These are phyloP conservation scores for Coemansia sp. DNA, from an alignment of 192 early-diverging fungal genomes.

Conservation along the genomic window DNA sequence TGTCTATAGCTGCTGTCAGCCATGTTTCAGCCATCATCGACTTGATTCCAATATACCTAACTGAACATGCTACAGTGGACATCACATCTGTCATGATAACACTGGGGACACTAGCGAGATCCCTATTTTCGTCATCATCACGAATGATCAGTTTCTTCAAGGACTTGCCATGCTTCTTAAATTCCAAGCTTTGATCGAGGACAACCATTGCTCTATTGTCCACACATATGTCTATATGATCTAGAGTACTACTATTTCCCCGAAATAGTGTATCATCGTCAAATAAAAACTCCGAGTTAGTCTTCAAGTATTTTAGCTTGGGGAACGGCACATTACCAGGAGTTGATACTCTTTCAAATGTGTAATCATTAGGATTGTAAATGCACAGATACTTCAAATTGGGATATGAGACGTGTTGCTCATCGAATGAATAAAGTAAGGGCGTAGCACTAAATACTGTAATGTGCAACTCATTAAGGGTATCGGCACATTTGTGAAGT, in stretches of 20 bases:
- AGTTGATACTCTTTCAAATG: background rate
- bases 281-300: background rate
- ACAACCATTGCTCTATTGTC: background rate
- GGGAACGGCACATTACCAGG: background rate
- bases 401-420: background rate
- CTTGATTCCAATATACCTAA: background rate
- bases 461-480: background rate
- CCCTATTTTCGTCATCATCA: background rate
- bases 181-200: background rate
- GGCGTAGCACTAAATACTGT: background rate
- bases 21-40: too few species aligned
- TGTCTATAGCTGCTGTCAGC: background rate
- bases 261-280: conserved; percentile 7
- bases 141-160: background rate
- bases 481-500: background rate
- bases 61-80: background rate
- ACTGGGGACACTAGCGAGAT: background rate
- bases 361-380: too few species aligned
- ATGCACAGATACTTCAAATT: background rate
- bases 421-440: background rate
- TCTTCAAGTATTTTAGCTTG: background rate
- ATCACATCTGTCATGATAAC: background rate
- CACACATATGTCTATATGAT: background rate
- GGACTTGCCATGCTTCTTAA: background rate
- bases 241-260: background rate